phyloP scores from a whole-genome alignment of 176 grass and related monocot species.

The Raddia distichophylla region DNA sequence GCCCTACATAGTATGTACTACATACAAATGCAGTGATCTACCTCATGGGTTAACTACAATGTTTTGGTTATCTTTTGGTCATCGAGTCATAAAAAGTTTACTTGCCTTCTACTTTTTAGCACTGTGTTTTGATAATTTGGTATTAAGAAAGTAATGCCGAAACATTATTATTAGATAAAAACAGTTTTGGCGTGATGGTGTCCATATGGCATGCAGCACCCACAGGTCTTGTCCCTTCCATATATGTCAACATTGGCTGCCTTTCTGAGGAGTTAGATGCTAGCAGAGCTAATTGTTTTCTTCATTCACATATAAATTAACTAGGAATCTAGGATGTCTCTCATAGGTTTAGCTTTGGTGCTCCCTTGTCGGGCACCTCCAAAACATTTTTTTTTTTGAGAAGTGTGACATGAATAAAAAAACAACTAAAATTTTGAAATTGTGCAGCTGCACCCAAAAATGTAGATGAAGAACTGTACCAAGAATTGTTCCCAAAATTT shows the following conservation, averaged over 20 bases:
- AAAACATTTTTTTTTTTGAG: background rate
- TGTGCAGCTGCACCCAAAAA: background rate
- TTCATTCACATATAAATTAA: background rate
- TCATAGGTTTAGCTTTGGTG: background rate
- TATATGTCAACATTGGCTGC: background rate
- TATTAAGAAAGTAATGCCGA: constrained; percentile 3
- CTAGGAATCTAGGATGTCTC: background rate
- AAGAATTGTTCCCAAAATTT: background rate
- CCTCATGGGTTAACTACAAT: background rate
- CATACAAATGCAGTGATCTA: constrained; percentile 3
- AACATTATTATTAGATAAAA: background rate
- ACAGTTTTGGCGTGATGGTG: background rate
- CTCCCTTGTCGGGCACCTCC: background rate
- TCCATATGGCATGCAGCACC: background rate
- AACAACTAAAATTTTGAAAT: background rate
- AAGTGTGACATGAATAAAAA: background rate
- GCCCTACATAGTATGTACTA: background rate
- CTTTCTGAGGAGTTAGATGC: background rate
- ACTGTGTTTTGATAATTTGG: background rate
- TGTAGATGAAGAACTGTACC: background rate
- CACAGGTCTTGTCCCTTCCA: background rate
- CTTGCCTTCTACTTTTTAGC: constrained; percentile 1
- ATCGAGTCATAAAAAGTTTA: constrained; percentile 8
- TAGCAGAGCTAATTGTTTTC: background rate
- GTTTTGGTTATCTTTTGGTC: background rate